A percentile compares a stretch with the other conserved stretches of the same genome.
Evolutionary conservation across 1,139 yeast genomes (phyloP).

Genomic region (Chernovozyma aurita): DNA sequence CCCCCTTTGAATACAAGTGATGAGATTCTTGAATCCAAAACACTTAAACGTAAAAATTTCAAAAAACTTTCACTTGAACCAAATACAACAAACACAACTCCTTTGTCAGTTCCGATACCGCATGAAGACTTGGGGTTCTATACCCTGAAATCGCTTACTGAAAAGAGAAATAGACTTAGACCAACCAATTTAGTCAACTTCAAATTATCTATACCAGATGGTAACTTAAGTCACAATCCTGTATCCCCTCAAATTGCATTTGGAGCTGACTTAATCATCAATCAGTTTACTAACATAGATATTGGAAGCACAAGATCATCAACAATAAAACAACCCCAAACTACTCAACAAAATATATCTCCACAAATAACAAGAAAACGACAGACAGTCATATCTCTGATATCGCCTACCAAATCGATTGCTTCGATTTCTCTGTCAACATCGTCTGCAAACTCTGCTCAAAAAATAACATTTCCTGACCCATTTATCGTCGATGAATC

Average conservation of each 20-base stretch:
- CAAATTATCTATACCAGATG: neutral
- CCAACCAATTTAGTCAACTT: slow-evolving; percentile 7
- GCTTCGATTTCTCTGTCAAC: slow-evolving; percentile 14
- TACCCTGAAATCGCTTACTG: slow-evolving; percentile 5
- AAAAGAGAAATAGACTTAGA: slow-evolving; percentile 6
- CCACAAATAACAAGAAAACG: slow-evolving; percentile 21
- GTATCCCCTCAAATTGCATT: neutral
- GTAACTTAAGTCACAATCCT: neutral
- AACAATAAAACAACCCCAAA: neutral
- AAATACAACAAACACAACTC: neutral
- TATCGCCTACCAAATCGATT: slow-evolving; percentile 39
- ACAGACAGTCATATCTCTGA: slow-evolving; percentile 42
- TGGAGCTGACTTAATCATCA: slow-evolving; percentile 21
- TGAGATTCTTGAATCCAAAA: slow-evolving; percentile 44
- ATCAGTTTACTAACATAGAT: slow-evolving; percentile 25
- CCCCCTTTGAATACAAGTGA: slow-evolving; percentile 20
- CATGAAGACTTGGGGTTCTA: slow-evolving; percentile 2
- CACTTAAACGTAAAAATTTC: slow-evolving; percentile 68
- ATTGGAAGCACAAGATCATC: neutral
- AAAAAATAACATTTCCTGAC: slow-evolving; percentile 1
- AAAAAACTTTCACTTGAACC: slow-evolving; percentile 57
- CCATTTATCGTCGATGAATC: slow-evolving; percentile 1
- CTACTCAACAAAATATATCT: neutral
- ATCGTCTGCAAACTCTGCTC: slow-evolving; percentile 8
- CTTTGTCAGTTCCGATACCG: slow-evolving; percentile 5